Evolutionary conservation across 495 filamentous ascomycete genomes (phyloP).

Genomic region (Neurospora sp.): DNA sequence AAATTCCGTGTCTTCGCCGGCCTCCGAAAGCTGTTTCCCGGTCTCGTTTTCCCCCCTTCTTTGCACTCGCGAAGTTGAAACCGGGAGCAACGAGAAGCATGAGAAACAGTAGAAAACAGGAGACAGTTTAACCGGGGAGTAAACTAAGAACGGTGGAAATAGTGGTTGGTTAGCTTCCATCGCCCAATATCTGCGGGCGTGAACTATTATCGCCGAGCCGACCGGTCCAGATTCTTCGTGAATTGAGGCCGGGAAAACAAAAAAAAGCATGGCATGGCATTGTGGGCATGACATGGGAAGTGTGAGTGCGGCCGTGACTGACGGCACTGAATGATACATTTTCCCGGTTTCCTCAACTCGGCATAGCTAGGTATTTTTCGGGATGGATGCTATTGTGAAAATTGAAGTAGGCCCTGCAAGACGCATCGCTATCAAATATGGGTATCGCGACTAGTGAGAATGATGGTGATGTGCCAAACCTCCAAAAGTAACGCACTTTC

Average conservation of each 20-base stretch:
- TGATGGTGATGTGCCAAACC: background rate
- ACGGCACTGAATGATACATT: background rate
- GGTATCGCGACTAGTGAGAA: background rate
- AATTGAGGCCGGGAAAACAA: background rate
- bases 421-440: background rate
- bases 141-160: background rate
- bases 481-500: background rate
- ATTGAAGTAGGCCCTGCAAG: background rate
- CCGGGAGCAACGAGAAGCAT: background rate
- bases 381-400: background rate
- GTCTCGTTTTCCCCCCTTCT: background rate
- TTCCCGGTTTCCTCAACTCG: background rate
- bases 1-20: background rate
- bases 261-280: background rate
- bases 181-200: background rate
- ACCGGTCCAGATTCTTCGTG: background rate
- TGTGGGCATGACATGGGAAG: background rate
- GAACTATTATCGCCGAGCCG: background rate
- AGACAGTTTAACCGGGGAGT: background rate
- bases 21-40: background rate
- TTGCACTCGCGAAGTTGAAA: background rate
- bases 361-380: background rate
- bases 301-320: background rate
- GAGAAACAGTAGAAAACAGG: background rate
- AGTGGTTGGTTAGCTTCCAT: background rate